These are phyloP conservation scores for Verticillium zaregamsianum DNA, from an alignment of 2,329 filamentous ascomycete genomes.

Conservation along the genomic window DNA sequence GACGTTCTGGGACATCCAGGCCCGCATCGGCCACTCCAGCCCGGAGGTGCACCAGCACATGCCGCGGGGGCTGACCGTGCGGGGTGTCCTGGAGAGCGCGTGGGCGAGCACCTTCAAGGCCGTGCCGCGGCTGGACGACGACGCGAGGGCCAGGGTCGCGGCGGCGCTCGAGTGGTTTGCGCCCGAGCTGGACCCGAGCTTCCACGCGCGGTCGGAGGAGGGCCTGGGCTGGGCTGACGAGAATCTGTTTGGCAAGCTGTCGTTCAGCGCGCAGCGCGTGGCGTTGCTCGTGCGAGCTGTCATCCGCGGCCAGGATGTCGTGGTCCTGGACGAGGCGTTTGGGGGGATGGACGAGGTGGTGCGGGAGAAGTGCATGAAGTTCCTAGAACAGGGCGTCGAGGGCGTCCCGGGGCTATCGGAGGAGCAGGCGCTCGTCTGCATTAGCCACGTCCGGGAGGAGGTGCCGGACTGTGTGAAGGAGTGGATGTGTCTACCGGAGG, in stretches of 20 bases:
- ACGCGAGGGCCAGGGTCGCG: constrained; percentile 58
- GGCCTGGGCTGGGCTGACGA: constrained; percentile 61
- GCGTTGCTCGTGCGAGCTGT: constrained; percentile 79
- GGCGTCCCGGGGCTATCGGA: constrained; percentile 61
- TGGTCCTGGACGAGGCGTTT: constrained; percentile 85
- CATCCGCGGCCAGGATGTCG: constrained; percentile 74
- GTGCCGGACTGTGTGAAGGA: constrained; percentile 78
- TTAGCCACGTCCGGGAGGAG: constrained; percentile 87
- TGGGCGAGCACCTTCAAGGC: constrained; percentile 86
- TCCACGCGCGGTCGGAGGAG: constrained; percentile 14
- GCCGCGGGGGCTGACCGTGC: constrained; percentile 69
- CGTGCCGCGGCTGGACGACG: constrained; percentile 58
- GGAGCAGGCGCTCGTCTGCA: constrained; percentile 81
- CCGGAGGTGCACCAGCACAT: constrained; percentile 94
- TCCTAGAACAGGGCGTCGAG: constrained; percentile 63
- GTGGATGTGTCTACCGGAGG: constrained; percentile 82
- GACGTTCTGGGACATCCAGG: constrained; percentile 89
- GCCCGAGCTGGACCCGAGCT: constrained; percentile 63
- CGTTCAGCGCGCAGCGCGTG: constrained; percentile 80
- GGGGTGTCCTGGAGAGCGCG: constrained; percentile 75
- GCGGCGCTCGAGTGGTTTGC: constrained; percentile 74
- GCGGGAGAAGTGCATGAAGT: constrained; percentile 81
- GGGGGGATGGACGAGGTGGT: constrained; percentile 78
- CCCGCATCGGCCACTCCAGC: constrained; percentile 85
- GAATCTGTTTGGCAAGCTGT: constrained; percentile 66